phyloP scores from a whole-genome alignment of 805 yeast genomes.

The Metschnikowia lunata region DNA sequence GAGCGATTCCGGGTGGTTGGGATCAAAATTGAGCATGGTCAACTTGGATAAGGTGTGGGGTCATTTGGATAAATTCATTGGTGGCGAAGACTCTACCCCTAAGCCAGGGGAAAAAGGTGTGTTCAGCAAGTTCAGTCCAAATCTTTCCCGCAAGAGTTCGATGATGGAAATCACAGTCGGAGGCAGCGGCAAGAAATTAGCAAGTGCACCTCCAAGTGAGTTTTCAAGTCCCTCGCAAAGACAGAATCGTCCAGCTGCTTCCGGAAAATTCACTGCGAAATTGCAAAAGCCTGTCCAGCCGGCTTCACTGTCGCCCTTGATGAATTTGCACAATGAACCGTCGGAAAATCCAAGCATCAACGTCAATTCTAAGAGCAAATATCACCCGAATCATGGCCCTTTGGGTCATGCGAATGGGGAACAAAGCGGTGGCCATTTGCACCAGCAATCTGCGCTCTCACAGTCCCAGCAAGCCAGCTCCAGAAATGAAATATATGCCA shows the following conservation, averaged over 20 bases:
- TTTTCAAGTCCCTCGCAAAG: slow-evolving; percentile 10
- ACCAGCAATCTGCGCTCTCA: no score
- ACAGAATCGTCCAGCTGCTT: slow-evolving; percentile 1
- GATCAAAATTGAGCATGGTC: slow-evolving; percentile 49
- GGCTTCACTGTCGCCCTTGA: slow-evolving; percentile 4
- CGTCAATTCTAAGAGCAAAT: slow-evolving; percentile 2
- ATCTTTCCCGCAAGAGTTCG: slow-evolving; percentile 53
- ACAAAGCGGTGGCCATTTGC: neutral
- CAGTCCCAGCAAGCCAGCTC: neutral
- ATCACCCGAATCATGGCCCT: slow-evolving; percentile 7
- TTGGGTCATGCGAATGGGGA: slow-evolving; percentile 8
- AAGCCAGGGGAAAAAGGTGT: slow-evolving; percentile 47
- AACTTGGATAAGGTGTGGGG: slow-evolving; percentile 85
- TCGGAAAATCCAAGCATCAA: neutral
- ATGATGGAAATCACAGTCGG: slow-evolving; percentile 27
- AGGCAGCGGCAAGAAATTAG: slow-evolving; percentile 3
- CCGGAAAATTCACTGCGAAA: slow-evolving; percentile 2
- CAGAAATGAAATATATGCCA: slow-evolving; percentile 8
- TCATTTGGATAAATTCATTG: slow-evolving; percentile 82
- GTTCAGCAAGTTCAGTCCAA: slow-evolving; percentile 68
- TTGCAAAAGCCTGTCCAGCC: neutral
- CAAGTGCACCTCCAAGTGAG: slow-evolving; percentile 9
- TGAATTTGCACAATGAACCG: neutral
- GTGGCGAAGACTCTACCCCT: slow-evolving; percentile 58
- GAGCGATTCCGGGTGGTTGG: slow-evolving; percentile 68